Conservation (phyloP, 2,329 filamentous ascomycete genomes). For the Cladosporium sp. region DNA sequence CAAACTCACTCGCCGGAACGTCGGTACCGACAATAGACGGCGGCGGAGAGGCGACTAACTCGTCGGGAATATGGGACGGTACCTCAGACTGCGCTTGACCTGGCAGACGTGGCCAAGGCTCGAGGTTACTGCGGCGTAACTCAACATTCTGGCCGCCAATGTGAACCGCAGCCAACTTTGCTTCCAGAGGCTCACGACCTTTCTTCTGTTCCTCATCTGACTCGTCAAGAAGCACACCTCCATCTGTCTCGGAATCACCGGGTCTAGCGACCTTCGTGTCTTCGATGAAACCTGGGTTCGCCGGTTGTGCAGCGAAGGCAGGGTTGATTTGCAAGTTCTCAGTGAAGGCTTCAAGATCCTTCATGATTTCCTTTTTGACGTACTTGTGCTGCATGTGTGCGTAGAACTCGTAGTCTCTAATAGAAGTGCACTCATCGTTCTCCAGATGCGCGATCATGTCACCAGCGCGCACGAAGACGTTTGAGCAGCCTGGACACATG, state of each 20-base stretch:
- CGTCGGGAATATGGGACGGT: background rate
- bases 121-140: background rate
- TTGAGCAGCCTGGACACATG: conserved; percentile 50
- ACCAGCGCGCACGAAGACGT: conserved; percentile 45
- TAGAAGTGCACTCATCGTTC: conserved; percentile 44
- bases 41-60: conserved; percentile 7
- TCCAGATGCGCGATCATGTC: conserved; percentile 54
- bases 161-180: conserved; percentile 15
- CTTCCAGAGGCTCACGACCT: conserved; percentile 15
- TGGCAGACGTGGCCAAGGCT: conserved; percentile 18
- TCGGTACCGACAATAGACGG: conserved; percentile 6
- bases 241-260: conserved; percentile 21
- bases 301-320: background rate
- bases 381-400: conserved; percentile 49
- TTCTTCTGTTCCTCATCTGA: conserved; percentile 17
- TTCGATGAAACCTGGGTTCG: conserved; percentile 4
- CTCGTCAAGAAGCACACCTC: conserved; percentile 18
- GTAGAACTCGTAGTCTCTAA: conserved; percentile 42
- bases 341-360: conserved; percentile 23
- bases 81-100: conserved; percentile 7
- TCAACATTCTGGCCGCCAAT: conserved; percentile 1
- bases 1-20: background rate
- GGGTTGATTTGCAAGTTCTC: conserved; percentile 17
- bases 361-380: conserved; percentile 38
- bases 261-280: conserved; percentile 21